Percentiles rank a stretch among this genome's conserved stretches.
These are phyloP conservation scores for Manihot esculenta DNA, from an alignment of 441 rosid species.

Conservation along the genomic window DNA sequence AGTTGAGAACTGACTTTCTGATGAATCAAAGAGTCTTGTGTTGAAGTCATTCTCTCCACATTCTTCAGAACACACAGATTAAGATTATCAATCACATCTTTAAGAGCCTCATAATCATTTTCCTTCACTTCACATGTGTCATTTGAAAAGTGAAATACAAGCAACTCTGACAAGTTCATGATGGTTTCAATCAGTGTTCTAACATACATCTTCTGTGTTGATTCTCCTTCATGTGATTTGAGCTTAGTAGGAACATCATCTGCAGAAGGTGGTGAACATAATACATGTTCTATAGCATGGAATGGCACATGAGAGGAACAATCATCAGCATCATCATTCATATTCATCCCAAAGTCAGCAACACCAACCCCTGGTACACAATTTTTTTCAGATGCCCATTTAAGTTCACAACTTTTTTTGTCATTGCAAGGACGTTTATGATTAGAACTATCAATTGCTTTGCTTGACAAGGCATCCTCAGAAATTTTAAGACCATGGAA, in stretches of 20 bases:
- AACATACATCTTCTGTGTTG: slow-evolving; percentile 42
- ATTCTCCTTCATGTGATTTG: slow-evolving; percentile 25
- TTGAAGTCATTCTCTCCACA: slow-evolving; percentile 26
- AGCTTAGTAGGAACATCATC: slow-evolving; percentile 37
- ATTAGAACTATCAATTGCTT: slow-evolving; percentile 30
- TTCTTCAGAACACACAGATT: slow-evolving; percentile 47
- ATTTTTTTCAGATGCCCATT: slow-evolving; percentile 25
- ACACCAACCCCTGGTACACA: slow-evolving; percentile 20
- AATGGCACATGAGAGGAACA: slow-evolving; percentile 42
- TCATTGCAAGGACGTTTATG: slow-evolving; percentile 22
- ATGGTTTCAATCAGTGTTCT: slow-evolving; percentile 48
- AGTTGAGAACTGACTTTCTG: slow-evolving; percentile 22
- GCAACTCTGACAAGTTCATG: slow-evolving; percentile 66
- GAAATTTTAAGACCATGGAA: slow-evolving; percentile 25
- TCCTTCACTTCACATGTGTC: slow-evolving; percentile 47
- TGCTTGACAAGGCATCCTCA: slow-evolving; percentile 25
- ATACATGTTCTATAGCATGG: slow-evolving; percentile 31
- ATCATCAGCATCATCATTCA: slow-evolving; percentile 36
- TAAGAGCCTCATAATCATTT: slow-evolving; percentile 51
- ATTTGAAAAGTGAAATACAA: slow-evolving; percentile 55
- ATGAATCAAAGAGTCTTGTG: slow-evolving; percentile 34
- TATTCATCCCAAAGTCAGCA: slow-evolving; percentile 36
- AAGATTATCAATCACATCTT: slow-evolving; percentile 55
- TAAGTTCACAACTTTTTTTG: slow-evolving; percentile 29
- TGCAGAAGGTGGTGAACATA: slow-evolving; percentile 36